phyloP scores from a whole-genome alignment of 2,329 filamentous ascomycete species.

The Penicillium sp. region DNA sequence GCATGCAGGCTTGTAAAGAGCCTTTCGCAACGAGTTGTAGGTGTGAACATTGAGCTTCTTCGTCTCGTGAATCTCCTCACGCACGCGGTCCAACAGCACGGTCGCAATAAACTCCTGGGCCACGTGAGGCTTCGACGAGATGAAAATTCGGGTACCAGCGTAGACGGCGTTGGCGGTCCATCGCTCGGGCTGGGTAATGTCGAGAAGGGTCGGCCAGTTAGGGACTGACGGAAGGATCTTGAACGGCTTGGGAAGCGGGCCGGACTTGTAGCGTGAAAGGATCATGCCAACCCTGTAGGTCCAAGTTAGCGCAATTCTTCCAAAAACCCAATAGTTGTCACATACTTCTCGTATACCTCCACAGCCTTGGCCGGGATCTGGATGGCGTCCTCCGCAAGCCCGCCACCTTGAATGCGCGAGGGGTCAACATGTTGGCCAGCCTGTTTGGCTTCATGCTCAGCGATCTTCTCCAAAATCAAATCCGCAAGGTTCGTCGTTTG shows the following conservation, averaged over 20 bases:
- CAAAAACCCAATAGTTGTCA: neutral
- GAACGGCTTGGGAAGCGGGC: constrained; percentile 96
- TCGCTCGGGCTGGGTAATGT: constrained; percentile 75
- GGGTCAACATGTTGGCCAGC: constrained; percentile 37
- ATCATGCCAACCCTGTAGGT: constrained; percentile 71
- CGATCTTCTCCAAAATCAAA: constrained; percentile 91
- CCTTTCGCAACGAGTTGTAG: constrained; percentile 90
- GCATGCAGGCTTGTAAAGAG: constrained; percentile 86
- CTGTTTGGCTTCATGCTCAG: constrained; percentile 76
- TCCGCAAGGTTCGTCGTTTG: constrained; percentile 80
- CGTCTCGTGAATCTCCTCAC: constrained; percentile 88
- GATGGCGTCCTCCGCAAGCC: constrained; percentile 71
- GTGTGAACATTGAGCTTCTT: constrained; percentile 95
- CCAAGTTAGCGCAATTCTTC: constrained; percentile 13
- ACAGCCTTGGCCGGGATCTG: constrained; percentile 88
- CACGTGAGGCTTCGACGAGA: constrained; percentile 74
- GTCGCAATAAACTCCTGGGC: constrained; percentile 84
- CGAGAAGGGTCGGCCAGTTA: constrained; percentile 84
- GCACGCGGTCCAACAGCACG: constrained; percentile 84
- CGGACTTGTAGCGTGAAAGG: constrained; percentile 88
- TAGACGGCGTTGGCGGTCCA: constrained; percentile 81
- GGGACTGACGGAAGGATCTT: constrained; percentile 92
- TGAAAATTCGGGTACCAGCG: constrained; percentile 88
- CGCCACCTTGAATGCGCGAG: constrained; percentile 51
- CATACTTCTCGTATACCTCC: constrained; percentile 86